A percentile compares a stretch with the other conserved stretches of the same genome.
Evolutionary conservation across 2,329 filamentous ascomycete genomes (phyloP).

Genomic region (Colletotrichum kahawae): DNA sequence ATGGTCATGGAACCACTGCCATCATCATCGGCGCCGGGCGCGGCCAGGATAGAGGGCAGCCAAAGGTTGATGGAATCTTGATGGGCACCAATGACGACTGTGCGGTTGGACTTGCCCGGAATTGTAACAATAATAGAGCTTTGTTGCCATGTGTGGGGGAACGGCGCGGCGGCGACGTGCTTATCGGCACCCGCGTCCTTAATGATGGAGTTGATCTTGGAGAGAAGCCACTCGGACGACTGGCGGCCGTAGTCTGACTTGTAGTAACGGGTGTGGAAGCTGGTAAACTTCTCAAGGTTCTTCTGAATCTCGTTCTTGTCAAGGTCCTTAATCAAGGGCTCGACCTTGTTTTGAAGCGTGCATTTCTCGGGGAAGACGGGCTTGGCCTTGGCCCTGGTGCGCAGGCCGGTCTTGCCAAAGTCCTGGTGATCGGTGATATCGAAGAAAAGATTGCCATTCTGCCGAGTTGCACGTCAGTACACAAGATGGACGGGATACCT

Average conservation of each 20-base stretch:
- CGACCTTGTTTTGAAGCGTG: constrained; percentile 68
- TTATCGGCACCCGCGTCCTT: constrained; percentile 71
- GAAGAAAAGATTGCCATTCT: constrained; percentile 90
- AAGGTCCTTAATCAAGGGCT: constrained; percentile 70
- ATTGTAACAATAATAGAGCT: constrained; percentile 91
- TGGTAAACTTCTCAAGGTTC: constrained; percentile 79
- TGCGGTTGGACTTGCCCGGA: constrained; percentile 83
- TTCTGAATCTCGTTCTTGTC: constrained; percentile 77
- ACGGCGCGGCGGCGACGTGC: constrained; percentile 72
- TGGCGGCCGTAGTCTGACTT: constrained; percentile 79
- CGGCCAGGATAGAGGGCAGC: constrained; percentile 80
- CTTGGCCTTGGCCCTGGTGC: constrained; percentile 32
- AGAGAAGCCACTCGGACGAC: constrained; percentile 86
- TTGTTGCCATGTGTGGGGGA: constrained; percentile 87
- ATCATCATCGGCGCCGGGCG: constrained; percentile 95
- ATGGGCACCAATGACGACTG: constrained; percentile 87
- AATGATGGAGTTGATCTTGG: constrained; percentile 75
- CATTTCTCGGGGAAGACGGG: constrained; percentile 73
- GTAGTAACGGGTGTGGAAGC: constrained; percentile 84
- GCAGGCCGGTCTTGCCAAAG: constrained; percentile 56
- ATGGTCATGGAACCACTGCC: constrained; percentile 94
- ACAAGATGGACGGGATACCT: not conserved
- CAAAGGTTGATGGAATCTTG: constrained; percentile 96
- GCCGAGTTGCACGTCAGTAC: not conserved
- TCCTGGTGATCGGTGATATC: constrained; percentile 83